Conservation (phyloP, 148 eudicot genomes). For the Fallopia convolvulus region DNA sequence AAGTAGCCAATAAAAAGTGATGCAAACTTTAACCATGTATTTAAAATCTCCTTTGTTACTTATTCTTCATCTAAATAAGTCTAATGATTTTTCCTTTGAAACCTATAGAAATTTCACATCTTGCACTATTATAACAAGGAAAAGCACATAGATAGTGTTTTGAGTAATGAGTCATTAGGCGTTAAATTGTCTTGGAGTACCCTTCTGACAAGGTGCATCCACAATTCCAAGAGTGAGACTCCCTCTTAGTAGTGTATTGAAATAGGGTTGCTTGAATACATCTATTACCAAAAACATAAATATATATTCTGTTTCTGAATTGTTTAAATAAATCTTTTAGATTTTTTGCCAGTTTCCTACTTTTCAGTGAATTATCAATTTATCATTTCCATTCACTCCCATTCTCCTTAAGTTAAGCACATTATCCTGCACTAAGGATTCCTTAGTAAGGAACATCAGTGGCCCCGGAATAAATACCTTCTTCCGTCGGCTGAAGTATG, state of each 20-base stretch:
- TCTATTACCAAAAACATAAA: background rate
- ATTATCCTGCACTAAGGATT: background rate
- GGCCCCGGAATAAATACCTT: constrained; percentile 33
- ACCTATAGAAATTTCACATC: background rate
- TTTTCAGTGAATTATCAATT: background rate
- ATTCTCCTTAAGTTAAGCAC: background rate
- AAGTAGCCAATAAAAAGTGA: background rate
- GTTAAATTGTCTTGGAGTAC: background rate
- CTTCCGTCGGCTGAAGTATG: constrained; percentile 67
- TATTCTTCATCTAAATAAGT: background rate
- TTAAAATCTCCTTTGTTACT: background rate
- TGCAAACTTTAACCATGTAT: background rate
- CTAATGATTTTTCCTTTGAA: background rate
- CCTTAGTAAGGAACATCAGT: too few species aligned
- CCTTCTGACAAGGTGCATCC: background rate
- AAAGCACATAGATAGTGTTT: constrained; percentile 1
- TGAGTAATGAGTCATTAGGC: background rate
- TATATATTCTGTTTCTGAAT: background rate
- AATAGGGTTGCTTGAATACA: background rate
- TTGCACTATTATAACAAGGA: background rate
- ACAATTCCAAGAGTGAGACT: background rate
- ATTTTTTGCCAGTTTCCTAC: background rate
- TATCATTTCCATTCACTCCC: background rate
- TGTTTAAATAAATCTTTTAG: background rate
- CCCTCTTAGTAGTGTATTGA: background rate